These are phyloP conservation scores for Colletotrichum tropicale DNA, from an alignment of 2,329 filamentous ascomycete species.

Conservation along the genomic window DNA sequence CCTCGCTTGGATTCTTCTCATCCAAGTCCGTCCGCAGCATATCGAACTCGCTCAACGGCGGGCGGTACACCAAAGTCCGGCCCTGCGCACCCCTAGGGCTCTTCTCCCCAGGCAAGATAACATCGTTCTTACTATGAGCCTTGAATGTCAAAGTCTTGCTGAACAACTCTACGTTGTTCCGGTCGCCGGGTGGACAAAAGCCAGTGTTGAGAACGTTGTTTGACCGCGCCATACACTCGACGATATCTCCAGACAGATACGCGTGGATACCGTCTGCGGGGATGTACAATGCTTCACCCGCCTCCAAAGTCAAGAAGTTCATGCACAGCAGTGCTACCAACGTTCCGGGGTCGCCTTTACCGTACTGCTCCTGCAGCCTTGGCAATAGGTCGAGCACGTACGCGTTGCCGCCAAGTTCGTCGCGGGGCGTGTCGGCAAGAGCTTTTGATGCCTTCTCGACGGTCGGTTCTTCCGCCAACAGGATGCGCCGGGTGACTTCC, in stretches of 20 bases:
- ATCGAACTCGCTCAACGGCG: constrained; percentile 75
- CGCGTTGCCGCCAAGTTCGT: constrained; percentile 51
- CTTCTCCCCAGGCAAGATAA: constrained; percentile 47
- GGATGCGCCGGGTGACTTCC: constrained; percentile 57
- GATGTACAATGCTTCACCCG: constrained; percentile 72
- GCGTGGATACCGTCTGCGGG: constrained; percentile 78
- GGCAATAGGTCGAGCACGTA: constrained; percentile 71
- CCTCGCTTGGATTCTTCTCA: constrained; percentile 64
- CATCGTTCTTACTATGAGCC: constrained; percentile 62
- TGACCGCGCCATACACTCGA: constrained; percentile 79
- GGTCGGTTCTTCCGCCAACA: constrained; percentile 55
- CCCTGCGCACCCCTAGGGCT: constrained; percentile 55
- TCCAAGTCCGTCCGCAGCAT: constrained; percentile 66
- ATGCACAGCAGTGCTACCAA: constrained; percentile 74
- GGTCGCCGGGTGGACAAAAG: constrained; percentile 71
- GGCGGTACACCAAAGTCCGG: constrained; percentile 67
- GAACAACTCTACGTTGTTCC: constrained; percentile 70
- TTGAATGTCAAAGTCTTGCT: constrained; percentile 66
- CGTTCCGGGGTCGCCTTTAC: constrained; percentile 66
- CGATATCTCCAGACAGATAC: constrained; percentile 74
- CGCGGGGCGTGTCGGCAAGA: constrained; percentile 51
- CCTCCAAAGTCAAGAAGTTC: constrained; percentile 72
- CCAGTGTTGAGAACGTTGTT: constrained; percentile 79
- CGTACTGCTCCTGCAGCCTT: constrained; percentile 69
- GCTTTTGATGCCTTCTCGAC: constrained; percentile 58